These are phyloP conservation scores for Chrysopogon serrulatus DNA, from an alignment of 176 grass and related monocot species.

Conservation along the genomic window DNA sequence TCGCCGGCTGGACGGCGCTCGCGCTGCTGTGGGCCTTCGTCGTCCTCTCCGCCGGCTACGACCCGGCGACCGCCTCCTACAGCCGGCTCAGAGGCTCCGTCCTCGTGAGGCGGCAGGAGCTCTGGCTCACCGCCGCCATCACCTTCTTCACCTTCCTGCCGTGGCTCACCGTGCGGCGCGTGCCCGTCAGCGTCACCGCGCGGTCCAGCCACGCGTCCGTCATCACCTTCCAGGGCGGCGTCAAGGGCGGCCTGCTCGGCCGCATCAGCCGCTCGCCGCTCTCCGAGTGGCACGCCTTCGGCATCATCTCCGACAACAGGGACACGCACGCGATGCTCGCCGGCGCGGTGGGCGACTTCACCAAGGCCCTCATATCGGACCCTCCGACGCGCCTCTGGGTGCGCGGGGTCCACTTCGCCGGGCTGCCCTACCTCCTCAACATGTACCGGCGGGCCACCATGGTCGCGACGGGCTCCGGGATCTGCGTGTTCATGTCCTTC, in stretches of 20 bases:
- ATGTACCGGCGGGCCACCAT: conserved; percentile 62
- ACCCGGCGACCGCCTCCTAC: conserved; percentile 37
- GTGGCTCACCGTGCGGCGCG: conserved; percentile 51
- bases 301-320: conserved; percentile 57
- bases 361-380: conserved; percentile 34
- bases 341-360: conserved; percentile 79
- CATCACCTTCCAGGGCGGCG: conserved; percentile 51
- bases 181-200: conserved; percentile 48
- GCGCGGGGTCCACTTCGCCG: conserved; percentile 50
- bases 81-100: background rate
- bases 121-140: conserved; percentile 52
- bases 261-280: conserved; percentile 71
- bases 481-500: conserved; percentile 77
- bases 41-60: conserved; percentile 48
- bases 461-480: conserved; percentile 64
- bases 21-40: conserved; percentile 61
- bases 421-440: conserved; percentile 56
- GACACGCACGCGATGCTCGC: conserved; percentile 55
- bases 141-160: conserved; percentile 69
- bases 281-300: conserved; percentile 85
- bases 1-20: conserved; percentile 66
- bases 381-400: conserved; percentile 54
- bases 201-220: conserved; percentile 60
- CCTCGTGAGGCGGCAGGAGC: conserved; percentile 37
- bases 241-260: conserved; percentile 55